Conservation (phyloP, 2,329 filamentous ascomycete genomes). For the Cladophialophora carrionii region DNA sequence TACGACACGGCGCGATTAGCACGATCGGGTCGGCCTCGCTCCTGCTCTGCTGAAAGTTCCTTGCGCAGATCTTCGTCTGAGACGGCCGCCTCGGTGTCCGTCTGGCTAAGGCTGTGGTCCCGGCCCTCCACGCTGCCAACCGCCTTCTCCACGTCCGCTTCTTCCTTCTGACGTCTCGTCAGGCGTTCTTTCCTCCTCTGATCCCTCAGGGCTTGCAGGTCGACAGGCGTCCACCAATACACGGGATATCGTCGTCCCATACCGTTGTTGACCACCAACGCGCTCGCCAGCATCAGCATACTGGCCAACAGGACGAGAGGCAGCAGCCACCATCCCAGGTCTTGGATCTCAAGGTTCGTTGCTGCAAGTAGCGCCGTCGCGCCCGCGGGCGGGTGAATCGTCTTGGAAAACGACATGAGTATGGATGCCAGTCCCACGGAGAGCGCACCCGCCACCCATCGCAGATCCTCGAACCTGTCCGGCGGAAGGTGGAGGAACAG, state of each 20-base stretch:
- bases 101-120: slow-evolving; percentile 17
- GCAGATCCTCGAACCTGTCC: slow-evolving; percentile 54
- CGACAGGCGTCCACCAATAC: slow-evolving; percentile 60
- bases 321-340: slow-evolving; percentile 70
- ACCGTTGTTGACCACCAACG: slow-evolving; percentile 70
- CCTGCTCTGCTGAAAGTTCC: neutral
- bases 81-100: slow-evolving; percentile 17
- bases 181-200: slow-evolving; percentile 15
- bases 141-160: slow-evolving; percentile 20
- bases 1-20: slow-evolving; percentile 12
- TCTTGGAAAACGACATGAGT: slow-evolving; percentile 71
- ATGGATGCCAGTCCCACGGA: slow-evolving; percentile 66
- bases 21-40: neutral
- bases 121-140: neutral
- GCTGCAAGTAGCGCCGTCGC: slow-evolving; percentile 73
- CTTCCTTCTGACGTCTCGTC: neutral
- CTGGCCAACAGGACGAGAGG: slow-evolving; percentile 65
- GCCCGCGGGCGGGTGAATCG: slow-evolving; percentile 73
- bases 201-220: slow-evolving; percentile 29
- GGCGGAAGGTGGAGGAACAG: slow-evolving; percentile 60
- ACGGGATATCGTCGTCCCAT: slow-evolving; percentile 64
- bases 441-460: slow-evolving; percentile 67
- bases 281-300: slow-evolving; percentile 63
- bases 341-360: slow-evolving; percentile 57
- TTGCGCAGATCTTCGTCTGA: neutral